phyloP scores from a whole-genome alignment of 768 basidiomycete species.

The Lactarius sanguifluus region DNA sequence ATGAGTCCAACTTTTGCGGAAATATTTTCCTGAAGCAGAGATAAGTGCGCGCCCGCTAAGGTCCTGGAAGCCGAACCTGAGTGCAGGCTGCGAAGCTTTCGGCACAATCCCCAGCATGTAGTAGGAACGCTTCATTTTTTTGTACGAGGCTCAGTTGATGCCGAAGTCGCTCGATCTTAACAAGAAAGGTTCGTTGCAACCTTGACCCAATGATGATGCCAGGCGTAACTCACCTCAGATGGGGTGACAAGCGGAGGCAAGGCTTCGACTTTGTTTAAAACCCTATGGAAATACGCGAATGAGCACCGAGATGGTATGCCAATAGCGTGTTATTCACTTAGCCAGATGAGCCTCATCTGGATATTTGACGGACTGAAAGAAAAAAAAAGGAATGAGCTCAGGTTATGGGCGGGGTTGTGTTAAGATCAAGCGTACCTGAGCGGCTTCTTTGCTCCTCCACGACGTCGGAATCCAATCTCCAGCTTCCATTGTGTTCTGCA shows the following conservation, averaged over 20 bases:
- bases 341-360: slow-evolving; percentile 40
- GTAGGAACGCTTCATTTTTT: slow-evolving; percentile 83
- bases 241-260: slow-evolving; percentile 93
- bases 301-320: background rate
- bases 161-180: slow-evolving; percentile 78
- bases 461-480: slow-evolving; percentile 69
- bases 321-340: background rate
- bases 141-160: slow-evolving; percentile 80
- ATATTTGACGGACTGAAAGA: slow-evolving; percentile 40
- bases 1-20: slow-evolving; percentile 87
- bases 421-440: slow-evolving; percentile 55
- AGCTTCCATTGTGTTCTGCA: slow-evolving; percentile 3
- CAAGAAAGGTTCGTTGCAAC: background rate
- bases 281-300: slow-evolving; percentile 43
- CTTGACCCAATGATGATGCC: background rate
- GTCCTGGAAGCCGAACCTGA: slow-evolving; percentile 48
- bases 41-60: background rate
- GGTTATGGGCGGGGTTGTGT: background rate
- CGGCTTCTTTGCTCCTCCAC: slow-evolving; percentile 75
- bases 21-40: slow-evolving; percentile 68
- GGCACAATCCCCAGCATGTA: slow-evolving; percentile 98
- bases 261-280: slow-evolving; percentile 70
- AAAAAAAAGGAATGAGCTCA: background rate
- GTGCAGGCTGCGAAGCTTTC: slow-evolving; percentile 93
- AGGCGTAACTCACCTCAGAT: slow-evolving; percentile 64